These are phyloP conservation scores for Abortiporus biennis DNA, from an alignment of 1,284 basidiomycete genomes.

Conservation along the genomic window DNA sequence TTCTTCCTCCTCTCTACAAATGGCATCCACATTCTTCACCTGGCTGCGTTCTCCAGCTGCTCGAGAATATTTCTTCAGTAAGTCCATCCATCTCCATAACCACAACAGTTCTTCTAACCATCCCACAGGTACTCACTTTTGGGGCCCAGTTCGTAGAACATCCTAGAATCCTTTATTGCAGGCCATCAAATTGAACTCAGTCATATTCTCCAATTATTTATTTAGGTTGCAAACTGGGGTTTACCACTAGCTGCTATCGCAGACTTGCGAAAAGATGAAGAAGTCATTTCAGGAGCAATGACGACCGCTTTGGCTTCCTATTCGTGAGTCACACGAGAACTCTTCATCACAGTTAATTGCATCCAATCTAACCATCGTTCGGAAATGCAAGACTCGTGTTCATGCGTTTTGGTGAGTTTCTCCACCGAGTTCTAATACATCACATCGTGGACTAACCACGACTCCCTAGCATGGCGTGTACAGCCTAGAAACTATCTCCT, in stretches of 20 bases:
- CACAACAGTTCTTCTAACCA: constrained; percentile 10
- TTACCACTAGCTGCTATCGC: constrained; percentile 87
- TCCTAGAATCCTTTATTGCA: too few relatives aligned
- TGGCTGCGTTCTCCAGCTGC: constrained; percentile 89
- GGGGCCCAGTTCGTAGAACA: constrained; percentile 78
- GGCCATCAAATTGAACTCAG: background rate
- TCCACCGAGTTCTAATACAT: background rate
- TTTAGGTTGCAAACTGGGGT: constrained; percentile 93
- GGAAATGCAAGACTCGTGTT: constrained; percentile 69
- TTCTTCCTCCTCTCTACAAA: constrained; percentile 25
- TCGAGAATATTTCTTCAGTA: constrained; percentile 91
- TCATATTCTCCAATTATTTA: constrained; percentile 9
- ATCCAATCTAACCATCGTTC: background rate
- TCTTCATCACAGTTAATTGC: constrained; percentile 6
- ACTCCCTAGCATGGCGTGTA: constrained; percentile 78
- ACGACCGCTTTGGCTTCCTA: constrained; percentile 84
- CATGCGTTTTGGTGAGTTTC: constrained; percentile 81
- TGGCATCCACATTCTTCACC: constrained; percentile 77
- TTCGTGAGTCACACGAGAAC: constrained; percentile 61
- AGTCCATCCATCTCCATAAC: constrained; percentile 25
- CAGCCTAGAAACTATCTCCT: constrained; percentile 93
- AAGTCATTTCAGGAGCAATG: constrained; percentile 94
- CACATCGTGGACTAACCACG: constrained; percentile 1
- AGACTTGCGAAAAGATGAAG: constrained; percentile 90
- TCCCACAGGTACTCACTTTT: constrained; percentile 84